phyloP scores from a whole-genome alignment of 129 eudicot species.

The Scalesia atractyloides region DNA sequence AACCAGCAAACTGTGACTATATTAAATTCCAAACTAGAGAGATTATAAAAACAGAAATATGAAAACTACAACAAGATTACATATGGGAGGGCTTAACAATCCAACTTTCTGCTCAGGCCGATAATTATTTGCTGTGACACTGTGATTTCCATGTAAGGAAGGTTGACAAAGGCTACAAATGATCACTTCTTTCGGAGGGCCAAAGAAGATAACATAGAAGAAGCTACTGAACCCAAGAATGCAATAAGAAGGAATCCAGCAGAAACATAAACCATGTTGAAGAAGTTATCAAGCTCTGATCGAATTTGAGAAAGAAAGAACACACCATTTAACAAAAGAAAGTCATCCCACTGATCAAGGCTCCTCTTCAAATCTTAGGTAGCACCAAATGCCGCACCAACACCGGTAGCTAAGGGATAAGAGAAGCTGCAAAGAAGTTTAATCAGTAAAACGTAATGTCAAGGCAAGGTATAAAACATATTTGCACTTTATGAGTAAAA shows the following conservation, averaged over 20 bases:
- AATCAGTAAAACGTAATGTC: background rate
- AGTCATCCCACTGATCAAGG: slow-evolving; percentile 28
- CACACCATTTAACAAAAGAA: background rate
- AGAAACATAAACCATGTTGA: slow-evolving; percentile 37
- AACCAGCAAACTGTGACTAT: background rate
- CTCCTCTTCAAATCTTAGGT: slow-evolving; percentile 35
- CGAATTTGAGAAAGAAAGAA: slow-evolving; percentile 18
- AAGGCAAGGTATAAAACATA: background rate
- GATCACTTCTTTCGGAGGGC: slow-evolving; percentile 25
- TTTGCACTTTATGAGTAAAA: background rate
- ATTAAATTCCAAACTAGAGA: background rate
- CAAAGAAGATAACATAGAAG: slow-evolving; percentile 36
- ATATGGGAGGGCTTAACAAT: background rate
- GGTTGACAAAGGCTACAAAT: background rate
- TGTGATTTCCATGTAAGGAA: background rate
- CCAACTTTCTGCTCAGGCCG: background rate
- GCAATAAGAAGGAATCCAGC: slow-evolving; percentile 43
- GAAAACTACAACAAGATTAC: background rate
- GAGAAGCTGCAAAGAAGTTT: slow-evolving; percentile 22
- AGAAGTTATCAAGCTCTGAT: slow-evolving; percentile 45
- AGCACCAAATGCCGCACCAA: slow-evolving; percentile 45
- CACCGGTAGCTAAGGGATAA: slow-evolving; percentile 41
- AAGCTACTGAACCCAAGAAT: slow-evolving; percentile 30
- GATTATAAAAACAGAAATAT: background rate
- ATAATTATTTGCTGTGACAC: background rate